Conservation (phyloP, 73 alveolate species). For the Paramecium primaurelia region DNA sequence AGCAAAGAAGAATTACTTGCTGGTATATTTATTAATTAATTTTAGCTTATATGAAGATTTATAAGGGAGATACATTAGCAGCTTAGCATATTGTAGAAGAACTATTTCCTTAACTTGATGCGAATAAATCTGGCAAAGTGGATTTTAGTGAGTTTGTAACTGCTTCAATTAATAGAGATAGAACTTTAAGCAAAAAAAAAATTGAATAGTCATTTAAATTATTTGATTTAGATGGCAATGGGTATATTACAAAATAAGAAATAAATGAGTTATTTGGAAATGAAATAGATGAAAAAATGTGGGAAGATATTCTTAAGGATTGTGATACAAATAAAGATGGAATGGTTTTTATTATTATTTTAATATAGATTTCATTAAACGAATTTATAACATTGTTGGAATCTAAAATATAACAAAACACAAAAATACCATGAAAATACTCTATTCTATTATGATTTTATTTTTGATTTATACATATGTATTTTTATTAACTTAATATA, state of each 20-base stretch:
- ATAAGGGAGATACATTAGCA: slow-evolving; percentile 1
- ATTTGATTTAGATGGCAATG: slow-evolving; percentile 48
- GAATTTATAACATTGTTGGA: slow-evolving; percentile 5
- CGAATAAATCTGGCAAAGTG: slow-evolving; percentile 39
- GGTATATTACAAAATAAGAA: slow-evolving; percentile 7
- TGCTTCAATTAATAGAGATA: slow-evolving; percentile 18
- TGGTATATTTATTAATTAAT: background rate
- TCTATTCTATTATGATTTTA: background rate
- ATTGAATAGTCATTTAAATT: slow-evolving; percentile 43
- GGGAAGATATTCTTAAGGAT: slow-evolving; percentile 22
- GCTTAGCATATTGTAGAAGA: slow-evolving; percentile 18
- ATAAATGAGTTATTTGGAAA: slow-evolving; percentile 33
- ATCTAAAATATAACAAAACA: background rate
- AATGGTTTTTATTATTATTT: background rate
- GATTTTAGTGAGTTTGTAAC: slow-evolving; percentile 50
- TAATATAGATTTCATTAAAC: background rate
- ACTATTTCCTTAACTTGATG: slow-evolving; percentile 20
- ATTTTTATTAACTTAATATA: background rate
- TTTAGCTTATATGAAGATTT: background rate
- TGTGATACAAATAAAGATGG: slow-evolving; percentile 35
- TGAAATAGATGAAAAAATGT: slow-evolving; percentile 38
- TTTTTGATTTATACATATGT: background rate
- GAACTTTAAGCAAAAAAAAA: background rate
- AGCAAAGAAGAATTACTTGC: slow-evolving; percentile 26
- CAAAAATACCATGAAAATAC: background rate